Base-by-base conservation (phyloP, 257 asterid species). In the Salvia splendens region DNA sequence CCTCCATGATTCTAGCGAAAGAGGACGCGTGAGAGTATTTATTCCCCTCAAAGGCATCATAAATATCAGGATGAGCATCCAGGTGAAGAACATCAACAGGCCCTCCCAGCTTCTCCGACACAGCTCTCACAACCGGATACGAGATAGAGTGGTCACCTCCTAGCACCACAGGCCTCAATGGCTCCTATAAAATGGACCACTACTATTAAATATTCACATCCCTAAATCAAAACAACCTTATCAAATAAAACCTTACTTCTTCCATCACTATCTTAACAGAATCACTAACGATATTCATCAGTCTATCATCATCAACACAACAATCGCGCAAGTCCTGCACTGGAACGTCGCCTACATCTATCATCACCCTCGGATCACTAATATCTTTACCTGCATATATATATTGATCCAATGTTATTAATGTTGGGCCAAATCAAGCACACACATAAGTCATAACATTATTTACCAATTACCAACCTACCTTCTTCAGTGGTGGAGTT, bases 81-180 rank as follows among this genome's bases (percentile, higher is more conserved):
- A 94, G 85, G 78, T 94, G 99, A 82, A 94, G 99, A 76, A 94
- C 78, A 81, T 94, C 99, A 12, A 94, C 84, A 15, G 95, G 95
- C 57, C 99, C 97, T 54, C 96, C 99, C 57, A 94, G 99, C 80
- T 94, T 89, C 85, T 94, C 96, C 46, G 99, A 91, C 50, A 94
- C 96, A 3, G 97, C 99, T 85, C 99, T 83, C 77, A 91, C 93
- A 63, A 86, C 93, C 32, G 97, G 99, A 79, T 66, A 91, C 6
- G 99, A 91, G 69, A 94, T 94, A 5, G 97, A 94, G 84, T 94
- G 99, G 73, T 94, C 99, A 15, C 99, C 99, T 33, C 99, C 99
- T 40, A 94, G 85, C 72, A 91, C 96, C 81, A 91, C 79, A 46
- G 99, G 99, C 38, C 96, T 88, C 79, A 94, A 64, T 41, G 97